These are phyloP conservation scores for Trametes versicolor DNA, from an alignment of 1,284 basidiomycete species.

Conservation along the genomic window DNA sequence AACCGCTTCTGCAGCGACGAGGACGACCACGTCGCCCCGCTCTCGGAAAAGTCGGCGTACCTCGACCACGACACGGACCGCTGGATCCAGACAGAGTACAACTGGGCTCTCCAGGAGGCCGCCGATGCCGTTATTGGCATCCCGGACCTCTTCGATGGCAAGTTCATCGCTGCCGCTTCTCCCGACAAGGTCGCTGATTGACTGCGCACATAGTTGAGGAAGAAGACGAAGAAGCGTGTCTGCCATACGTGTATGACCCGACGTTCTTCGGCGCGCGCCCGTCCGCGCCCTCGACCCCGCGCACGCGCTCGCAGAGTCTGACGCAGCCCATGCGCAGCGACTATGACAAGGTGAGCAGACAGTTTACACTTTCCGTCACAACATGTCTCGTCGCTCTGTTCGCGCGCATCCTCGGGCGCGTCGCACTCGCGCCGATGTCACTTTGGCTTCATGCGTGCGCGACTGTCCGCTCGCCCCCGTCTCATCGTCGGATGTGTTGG, in stretches of 20 bases:
- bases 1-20: conserved; percentile 30
- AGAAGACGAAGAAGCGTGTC: conserved; percentile 43
- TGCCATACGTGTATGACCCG: conserved; percentile 43
- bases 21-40: conserved; percentile 25
- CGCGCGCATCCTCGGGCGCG: conserved; percentile 14
- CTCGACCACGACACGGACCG: conserved; percentile 30
- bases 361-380: background rate
- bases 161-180: conserved; percentile 13
- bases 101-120: conserved; percentile 36
- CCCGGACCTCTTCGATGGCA: conserved; percentile 39
- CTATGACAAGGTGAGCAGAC: conserved; percentile 37
- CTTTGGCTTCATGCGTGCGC: conserved; percentile 17
- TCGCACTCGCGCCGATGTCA: conserved; percentile 15
- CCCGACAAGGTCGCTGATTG: conserved; percentile 17
- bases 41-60: conserved; percentile 26
- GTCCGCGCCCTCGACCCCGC: conserved; percentile 20
- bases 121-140: conserved; percentile 34
- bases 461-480: conserved; percentile 12
- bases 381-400: conserved; percentile 17
- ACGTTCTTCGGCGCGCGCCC: conserved; percentile 38
- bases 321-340: conserved; percentile 19
- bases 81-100: conserved; percentile 38
- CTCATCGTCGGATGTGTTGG: conserved; percentile 13
- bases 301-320: conserved; percentile 28
- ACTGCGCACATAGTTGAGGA: conserved; percentile 37